Evolutionary conservation across 2,329 filamentous ascomycete genomes (phyloP), one percentile per base, ranked within the genome.

Genomic region (Microdochium nivale): DNA sequence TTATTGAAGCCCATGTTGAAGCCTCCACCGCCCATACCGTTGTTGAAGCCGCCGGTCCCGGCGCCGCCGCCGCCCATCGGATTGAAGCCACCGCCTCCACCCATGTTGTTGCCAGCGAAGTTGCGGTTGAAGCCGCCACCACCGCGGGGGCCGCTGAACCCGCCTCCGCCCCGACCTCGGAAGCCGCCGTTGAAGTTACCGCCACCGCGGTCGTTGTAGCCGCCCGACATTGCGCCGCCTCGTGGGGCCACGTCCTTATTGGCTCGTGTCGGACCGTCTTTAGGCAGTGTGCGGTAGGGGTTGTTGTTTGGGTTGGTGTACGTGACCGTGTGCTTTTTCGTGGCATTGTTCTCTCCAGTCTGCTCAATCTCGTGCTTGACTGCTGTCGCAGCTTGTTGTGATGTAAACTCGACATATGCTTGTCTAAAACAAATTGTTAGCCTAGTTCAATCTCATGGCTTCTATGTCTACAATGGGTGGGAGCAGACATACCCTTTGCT

Each of bases 251-350:
- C 52, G 16, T 84, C 81, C 63, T 89, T 85, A 35, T 78, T 84
- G 53, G 75, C 76, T 25, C 88, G 81, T 59, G 80, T 78, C 0
- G 88, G 90, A 0, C 87, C 86, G 65, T 96, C 91, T 71, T 96
- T 96, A 19, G 90, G 91, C 3, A 95, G 73, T 0, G 90, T 96
- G 58, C 87, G 86, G 79, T 95, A 97, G 0, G 91, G 90, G 66
- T 97, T 97, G 58, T 80, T 77, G 48, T 81, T 79, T 0, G 90
- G 84, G 56, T 82, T 86, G 50, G 87, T 87, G 72, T 90, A 96
- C 53, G 81, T 81, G 47, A 88, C 82, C 1, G 76, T 79, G 57
- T 87, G 79, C 64, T 88, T 88, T 67, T 91, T 91, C 56, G 77
- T 85, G 61, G 67, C 75, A 52, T 70, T 72, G 57, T 74, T 75